These are phyloP conservation scores for Lachnellula hyalina DNA, from an alignment of 2,329 filamentous ascomycete species.

Conservation along the genomic window DNA sequence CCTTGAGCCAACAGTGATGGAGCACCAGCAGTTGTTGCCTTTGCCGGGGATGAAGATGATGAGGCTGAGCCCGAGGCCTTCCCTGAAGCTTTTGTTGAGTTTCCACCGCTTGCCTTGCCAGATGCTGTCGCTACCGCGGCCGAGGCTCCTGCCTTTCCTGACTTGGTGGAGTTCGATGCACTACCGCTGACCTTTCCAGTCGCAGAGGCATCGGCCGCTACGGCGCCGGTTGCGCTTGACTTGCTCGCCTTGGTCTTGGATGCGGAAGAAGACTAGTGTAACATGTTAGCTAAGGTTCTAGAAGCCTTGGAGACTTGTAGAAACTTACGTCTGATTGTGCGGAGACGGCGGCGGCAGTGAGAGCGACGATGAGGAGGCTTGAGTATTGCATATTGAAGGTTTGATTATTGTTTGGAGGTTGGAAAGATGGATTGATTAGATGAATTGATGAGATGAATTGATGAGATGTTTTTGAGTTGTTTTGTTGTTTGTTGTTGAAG, in stretches of 20 bases:
- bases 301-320: not conserved
- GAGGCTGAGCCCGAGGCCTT: constrained; percentile 4
- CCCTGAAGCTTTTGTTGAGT: not conserved
- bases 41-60: not conserved
- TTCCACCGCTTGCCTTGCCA: constrained; percentile 2
- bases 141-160: constrained; percentile 2
- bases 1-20: constrained; percentile 19
- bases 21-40: constrained; percentile 18
- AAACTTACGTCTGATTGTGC: constrained; percentile 11
- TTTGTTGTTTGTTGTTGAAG: not conserved
- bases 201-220: not conserved
- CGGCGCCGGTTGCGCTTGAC: not conserved
- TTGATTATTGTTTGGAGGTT: not conserved
- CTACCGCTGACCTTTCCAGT: not conserved
- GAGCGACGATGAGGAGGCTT: constrained; percentile 19
- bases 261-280: not conserved
- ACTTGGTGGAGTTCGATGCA: constrained; percentile 1
- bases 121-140: constrained; percentile 6
- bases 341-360: constrained; percentile 19
- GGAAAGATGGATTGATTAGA: not conserved
- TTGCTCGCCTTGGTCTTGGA: constrained; percentile 7
- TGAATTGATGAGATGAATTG: not conserved
- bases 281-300: not conserved
- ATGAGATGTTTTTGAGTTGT: not conserved
- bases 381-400: constrained; percentile 26